Base-by-base conservation (phyloP, 345 rosid species). In the Brassica napus region DNA sequence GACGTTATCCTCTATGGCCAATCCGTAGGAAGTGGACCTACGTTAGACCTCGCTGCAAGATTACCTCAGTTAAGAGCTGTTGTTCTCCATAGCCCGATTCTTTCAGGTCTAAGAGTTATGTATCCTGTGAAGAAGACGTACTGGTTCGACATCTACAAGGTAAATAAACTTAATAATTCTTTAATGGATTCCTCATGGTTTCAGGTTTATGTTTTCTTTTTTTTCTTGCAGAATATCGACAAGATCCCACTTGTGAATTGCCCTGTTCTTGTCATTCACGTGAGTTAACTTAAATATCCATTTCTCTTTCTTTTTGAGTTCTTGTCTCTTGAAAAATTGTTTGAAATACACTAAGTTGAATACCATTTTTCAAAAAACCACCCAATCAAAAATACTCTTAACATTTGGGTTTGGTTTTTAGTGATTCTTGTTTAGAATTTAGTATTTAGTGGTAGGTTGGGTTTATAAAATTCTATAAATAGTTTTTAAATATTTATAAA, bases 91-190 rank as follows among this genome's bases (percentile, higher is more conserved):
- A 93, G 99, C 83, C 97, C 99, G 26, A 95, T 95, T 83, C 91
- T 93, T 23, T 95, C 99, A 0, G 99, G 99, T 31, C 83, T 95
- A 68, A 88, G 99, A 83, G 99, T 95, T 73, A 95, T 95, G 99
- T 95, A 91, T 85, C 94, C 98, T 68, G 98, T 95, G 18, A 95
- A 90, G 88, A 92, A 93, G 55, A 84, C 99, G 9, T 95, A 91
- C 82, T 93, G 98, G 99, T 95, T 95, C 32, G 99, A 93, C 85
- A 95, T 95, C 62, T 95, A 90, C 84, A 95, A 95, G 98, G 99
- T 93, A 84, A 84, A 57, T 23, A 34, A 7, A 70, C 3, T 52
- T 73, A n/a, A 15, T 26, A 59, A 2, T 69, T 74, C 47, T 74
- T 66, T 7, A 0, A 24, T 42, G 24, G 35, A 30, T 42, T 54